Evolutionary conservation across 768 basidiomycete species (phyloP), one percentile per base, ranked within the genome.

Genomic region (Boletales sp.): DNA sequence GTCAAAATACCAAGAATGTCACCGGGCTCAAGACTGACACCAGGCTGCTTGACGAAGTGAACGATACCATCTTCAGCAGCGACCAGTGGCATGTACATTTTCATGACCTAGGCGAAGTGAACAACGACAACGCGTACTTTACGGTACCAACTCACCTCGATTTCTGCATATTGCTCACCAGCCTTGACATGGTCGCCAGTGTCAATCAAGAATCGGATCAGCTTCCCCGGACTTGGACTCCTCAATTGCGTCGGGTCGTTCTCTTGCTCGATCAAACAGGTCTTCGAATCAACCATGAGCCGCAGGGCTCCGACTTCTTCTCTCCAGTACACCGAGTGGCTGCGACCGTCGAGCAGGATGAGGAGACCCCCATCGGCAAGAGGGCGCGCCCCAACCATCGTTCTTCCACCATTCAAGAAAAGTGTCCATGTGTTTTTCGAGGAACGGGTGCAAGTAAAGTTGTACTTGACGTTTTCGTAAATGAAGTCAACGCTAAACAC

Each of bases 21-120:
- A 21, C 97, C 97, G 12, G 94, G 92, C 55, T 95, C 91, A 47
- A 99, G 81, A 56, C 91, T 94, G 64, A 94, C 91, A 61, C 97
- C 97, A 48, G 97, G 91, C 67, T 99, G 97, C 72, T 98, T 99
- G 70, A 98, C 91, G 61, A 98, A 83, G 61, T 95, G 94, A 15
- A 94, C 86, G 40, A 86, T 79, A 61, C 97, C 97, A 66, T 95
- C 92, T 67, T 99, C 97, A 3, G 87, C 81, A 6, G 94, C 93
- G 48, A 91, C 84, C 48, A 99, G 82, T 4, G 94, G 94, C 95
- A 99, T 97, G 71, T 97, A 97, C 97, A 98, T 99, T 76, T 99
- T 97, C 93, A 97, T 94, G 53, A 92, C 90, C 87, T 88, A 47
- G 7, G 14, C 7, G 51, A 36, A 48, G 36, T 60, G 32, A 56